Percentiles rank a stretch among this genome's conserved stretches.
phyloP scores from a whole-genome alignment of 2,329 filamentous ascomycete species.

The Fusarium sarcochroum region DNA sequence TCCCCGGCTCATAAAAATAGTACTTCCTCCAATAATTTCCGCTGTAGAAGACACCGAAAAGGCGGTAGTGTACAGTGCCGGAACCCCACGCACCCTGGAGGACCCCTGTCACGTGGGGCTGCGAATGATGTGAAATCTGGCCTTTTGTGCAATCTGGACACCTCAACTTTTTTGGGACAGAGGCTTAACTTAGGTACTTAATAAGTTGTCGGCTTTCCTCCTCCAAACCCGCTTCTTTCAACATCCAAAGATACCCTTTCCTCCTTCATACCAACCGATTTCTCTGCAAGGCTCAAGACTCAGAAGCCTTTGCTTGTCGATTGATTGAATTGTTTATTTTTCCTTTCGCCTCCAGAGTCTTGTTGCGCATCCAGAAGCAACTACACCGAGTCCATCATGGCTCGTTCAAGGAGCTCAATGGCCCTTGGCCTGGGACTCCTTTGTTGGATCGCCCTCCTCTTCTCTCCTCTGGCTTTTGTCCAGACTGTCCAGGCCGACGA shows the following conservation, averaged over 20 bases:
- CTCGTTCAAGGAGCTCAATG: conserved; percentile 76
- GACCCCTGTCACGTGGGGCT: conserved; percentile 54
- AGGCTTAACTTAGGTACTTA: conserved; percentile 48
- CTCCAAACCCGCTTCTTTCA: conserved; percentile 49
- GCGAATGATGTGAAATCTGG: conserved; percentile 61
- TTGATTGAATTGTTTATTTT: conserved; percentile 46
- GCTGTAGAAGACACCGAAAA: conserved; percentile 1
- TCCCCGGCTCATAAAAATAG: conserved; percentile 11
- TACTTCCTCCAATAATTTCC: not conserved
- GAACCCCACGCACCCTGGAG: not conserved
- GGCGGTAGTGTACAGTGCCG: conserved; percentile 43
- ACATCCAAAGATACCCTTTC: conserved; percentile 52
- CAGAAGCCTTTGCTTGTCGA: conserved; percentile 40
- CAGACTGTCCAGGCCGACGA: conserved; percentile 81
- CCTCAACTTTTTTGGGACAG: conserved; percentile 56
- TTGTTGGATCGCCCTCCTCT: conserved; percentile 91
- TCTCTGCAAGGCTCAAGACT: conserved; percentile 51
- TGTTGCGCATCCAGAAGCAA: conserved; percentile 42
- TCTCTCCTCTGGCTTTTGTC: conserved; percentile 88
- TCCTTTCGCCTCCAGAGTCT: conserved; percentile 40
- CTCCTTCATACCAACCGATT: conserved; percentile 47
- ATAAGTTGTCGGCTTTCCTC: conserved; percentile 55
- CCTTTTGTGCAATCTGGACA: conserved; percentile 64
- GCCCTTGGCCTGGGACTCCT: conserved; percentile 88
- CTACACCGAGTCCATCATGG: conserved; percentile 57